Conservation (phyloP, 2,329 filamentous ascomycete genomes). For the Clonostachys byssicola region DNA sequence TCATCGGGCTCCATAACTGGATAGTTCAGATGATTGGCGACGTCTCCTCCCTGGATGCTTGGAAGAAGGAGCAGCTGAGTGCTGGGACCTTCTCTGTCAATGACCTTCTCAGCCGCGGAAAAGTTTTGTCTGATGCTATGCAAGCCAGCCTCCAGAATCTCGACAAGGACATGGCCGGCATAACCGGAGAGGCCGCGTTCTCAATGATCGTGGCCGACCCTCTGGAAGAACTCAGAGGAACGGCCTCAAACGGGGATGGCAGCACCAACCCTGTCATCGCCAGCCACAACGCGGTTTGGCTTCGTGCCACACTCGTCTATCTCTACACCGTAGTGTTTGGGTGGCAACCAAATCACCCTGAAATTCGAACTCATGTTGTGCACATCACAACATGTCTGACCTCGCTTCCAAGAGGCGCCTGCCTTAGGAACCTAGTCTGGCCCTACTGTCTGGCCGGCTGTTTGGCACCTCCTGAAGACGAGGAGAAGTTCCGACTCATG, state of each 20-base stretch:
- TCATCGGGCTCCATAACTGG: slow-evolving; percentile 55
- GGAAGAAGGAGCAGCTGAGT: slow-evolving; percentile 44
- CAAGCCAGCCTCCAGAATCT: slow-evolving; percentile 6
- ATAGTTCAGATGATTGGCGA: slow-evolving; percentile 49
- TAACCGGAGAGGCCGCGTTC: slow-evolving; percentile 9
- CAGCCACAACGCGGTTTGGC: slow-evolving; percentile 35
- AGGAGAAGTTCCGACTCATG: slow-evolving; percentile 34
- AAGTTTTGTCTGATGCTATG: slow-evolving; percentile 30
- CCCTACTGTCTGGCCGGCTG: slow-evolving; percentile 37
- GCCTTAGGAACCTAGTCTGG: slow-evolving; percentile 29
- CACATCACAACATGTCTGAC: slow-evolving; percentile 26
- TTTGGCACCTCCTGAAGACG: slow-evolving; percentile 29
- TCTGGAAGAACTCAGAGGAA: slow-evolving; percentile 10
- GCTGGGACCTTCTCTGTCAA: slow-evolving; percentile 36
- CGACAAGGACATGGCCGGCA: not conserved
- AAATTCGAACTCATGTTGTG: slow-evolving; percentile 27
- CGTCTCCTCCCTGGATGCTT: slow-evolving; percentile 46
- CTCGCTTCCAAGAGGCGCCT: slow-evolving; percentile 18
- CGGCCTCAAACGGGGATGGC: no score
- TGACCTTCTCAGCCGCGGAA: slow-evolving; percentile 39
- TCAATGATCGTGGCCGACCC: slow-evolving; percentile 11
- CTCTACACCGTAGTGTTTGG: slow-evolving; percentile 43
- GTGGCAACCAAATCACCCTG: slow-evolving; percentile 41
- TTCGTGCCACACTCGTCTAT: slow-evolving; percentile 40
- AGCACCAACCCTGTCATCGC: slow-evolving; percentile 7